Evolutionary conservation across 176 grass and related monocot genomes (phyloP), one percentile per base, ranked within the genome.

Genomic region (Eragrostis nindensis): DNA sequence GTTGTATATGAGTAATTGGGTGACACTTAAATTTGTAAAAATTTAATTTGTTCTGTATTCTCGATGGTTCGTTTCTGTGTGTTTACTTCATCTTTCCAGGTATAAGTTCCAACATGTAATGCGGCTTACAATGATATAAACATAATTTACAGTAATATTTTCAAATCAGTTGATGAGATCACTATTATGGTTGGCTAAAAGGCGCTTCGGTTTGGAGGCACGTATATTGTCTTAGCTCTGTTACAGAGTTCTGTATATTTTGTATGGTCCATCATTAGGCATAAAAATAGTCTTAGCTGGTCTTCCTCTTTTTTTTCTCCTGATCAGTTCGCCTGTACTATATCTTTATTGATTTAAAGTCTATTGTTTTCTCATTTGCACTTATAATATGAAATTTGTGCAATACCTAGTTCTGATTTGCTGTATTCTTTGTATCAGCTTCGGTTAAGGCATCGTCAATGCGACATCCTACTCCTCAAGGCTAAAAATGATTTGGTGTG

Each of bases 401-500:
- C 19, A 66, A 56, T 73, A 36, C 32, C 32, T 36, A 12, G 27
- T n/a, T 3, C 18, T 64, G 55, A 80, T 41, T 75, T 68, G 5
- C 27, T 29, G 2, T 50, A n/a, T 75, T 69, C 21, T 81, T 49
- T 73, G 26, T 64, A 39, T n/a, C 48, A 81, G 71, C 40, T 78
- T 78, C 22, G 32, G 10, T 52, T 52, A 53, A 77, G 52, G 7
- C 11, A 2, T n/a, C n/a, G n/a, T n/a, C n/a, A n/a, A n/a, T n/a
- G n/a, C n/a, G n/a, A n/a, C n/a, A n/a, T 78, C 71, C 36, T 29
- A 43, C 38, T 46, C 10, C 42, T 63, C 70, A 46, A 45, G 66
- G 52, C 7, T 74, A 21, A 49, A 55, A 80, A 30, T 68, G 22
- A 59, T 68, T 25, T 56, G 15, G 53, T 56, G 53, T 56, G 19